Conservation (phyloP, 1,284 basidiomycete species). For the Cryptococcus sp. region DNA sequence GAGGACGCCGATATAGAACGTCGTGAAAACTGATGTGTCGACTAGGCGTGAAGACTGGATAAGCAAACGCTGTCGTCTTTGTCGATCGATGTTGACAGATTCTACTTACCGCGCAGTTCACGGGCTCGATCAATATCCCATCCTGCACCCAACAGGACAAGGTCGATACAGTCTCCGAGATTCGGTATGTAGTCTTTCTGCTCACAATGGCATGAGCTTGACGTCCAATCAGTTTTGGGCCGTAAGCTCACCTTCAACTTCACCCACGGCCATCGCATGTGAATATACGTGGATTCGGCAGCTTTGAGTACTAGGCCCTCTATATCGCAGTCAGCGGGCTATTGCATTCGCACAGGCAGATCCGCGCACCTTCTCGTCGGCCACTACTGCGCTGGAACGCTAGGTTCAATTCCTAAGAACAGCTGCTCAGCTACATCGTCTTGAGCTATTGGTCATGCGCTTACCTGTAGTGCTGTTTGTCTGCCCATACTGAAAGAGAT, state of each 20-base stretch:
- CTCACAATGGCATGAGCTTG: conserved; percentile 25
- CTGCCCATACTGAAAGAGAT: conserved; percentile 51
- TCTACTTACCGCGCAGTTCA: conserved; percentile 66
- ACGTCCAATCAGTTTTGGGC: background rate
- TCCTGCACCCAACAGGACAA: conserved; percentile 70
- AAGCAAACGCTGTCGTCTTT: no score
- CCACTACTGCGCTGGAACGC: conserved; percentile 62
- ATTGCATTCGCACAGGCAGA: conserved; percentile 13
- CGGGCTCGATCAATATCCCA: conserved; percentile 78
- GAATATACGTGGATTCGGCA: conserved; percentile 66
- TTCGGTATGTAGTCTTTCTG: conserved; percentile 82
- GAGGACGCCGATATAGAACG: conserved; percentile 68
- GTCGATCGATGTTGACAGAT: background rate
- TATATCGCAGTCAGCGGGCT: conserved; percentile 15
- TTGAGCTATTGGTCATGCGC: background rate
- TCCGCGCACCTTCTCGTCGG: conserved; percentile 50
- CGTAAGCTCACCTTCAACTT: conserved; percentile 61
- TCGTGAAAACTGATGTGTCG: conserved; percentile 69
- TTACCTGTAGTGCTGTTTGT: conserved; percentile 17
- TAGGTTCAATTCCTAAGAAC: conserved; percentile 49
- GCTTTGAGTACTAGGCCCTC: conserved; percentile 77
- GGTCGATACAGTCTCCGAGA: conserved; percentile 76
- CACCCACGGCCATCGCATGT: conserved; percentile 67
- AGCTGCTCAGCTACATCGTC: background rate
- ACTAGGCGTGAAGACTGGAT: conserved; percentile 56